A percentile compares a stretch with the other conserved stretches of the same genome.
These are phyloP conservation scores for Cenococcum geophilum DNA, from an alignment of 495 filamentous ascomycete genomes.

Conservation along the genomic window DNA sequence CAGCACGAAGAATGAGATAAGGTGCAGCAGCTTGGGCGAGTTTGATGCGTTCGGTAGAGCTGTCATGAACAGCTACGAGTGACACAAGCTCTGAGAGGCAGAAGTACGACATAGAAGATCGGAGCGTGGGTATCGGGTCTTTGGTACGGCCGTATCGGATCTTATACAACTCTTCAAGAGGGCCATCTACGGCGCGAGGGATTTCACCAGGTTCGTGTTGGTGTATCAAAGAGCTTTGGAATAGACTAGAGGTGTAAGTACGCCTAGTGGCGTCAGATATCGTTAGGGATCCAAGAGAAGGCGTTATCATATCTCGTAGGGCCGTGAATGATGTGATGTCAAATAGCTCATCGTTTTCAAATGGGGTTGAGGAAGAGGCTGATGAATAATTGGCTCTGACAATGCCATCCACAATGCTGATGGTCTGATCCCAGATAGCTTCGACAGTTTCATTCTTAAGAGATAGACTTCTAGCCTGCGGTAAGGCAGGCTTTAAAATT, in stretches of 20 bases:
- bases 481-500: constrained; percentile 61
- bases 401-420: constrained; percentile 55
- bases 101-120: constrained; percentile 68
- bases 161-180: constrained; percentile 56
- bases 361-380: constrained; percentile 41
- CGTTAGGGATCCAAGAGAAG: constrained; percentile 57
- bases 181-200: constrained; percentile 38
- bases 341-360: constrained; percentile 62
- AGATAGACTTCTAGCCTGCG: constrained; percentile 22
- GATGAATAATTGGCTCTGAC: constrained; percentile 50
- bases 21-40: constrained; percentile 75
- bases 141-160: constrained; percentile 64
- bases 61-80: constrained; percentile 33
- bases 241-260: constrained; percentile 70
- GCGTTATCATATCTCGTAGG: constrained; percentile 65
- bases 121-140: constrained; percentile 55
- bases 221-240: constrained; percentile 78
- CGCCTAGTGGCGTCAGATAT: constrained; percentile 62
- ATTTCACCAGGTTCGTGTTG: constrained; percentile 56
- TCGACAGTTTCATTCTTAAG: constrained; percentile 44
- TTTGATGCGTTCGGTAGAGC: constrained; percentile 43
- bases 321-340: constrained; percentile 69
- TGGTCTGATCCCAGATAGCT: constrained; percentile 53
- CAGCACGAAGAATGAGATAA: constrained; percentile 75
- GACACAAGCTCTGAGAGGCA: constrained; percentile 69